These are phyloP conservation scores for Mucor plumbeus DNA, from an alignment of 371 early-diverging fungal species.

Conservation along the genomic window DNA sequence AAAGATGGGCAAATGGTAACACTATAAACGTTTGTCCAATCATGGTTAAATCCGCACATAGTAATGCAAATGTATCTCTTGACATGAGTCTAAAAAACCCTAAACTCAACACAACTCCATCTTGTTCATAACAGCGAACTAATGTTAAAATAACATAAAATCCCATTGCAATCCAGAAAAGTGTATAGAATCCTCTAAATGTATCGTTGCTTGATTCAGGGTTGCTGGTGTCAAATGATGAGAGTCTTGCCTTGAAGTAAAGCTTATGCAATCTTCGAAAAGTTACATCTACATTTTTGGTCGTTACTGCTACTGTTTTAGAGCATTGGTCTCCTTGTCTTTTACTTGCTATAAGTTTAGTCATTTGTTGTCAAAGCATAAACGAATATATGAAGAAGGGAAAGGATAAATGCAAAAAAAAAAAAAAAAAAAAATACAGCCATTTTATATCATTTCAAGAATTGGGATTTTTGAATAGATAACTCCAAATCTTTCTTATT, in stretches of 20 bases:
- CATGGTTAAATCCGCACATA: slow-evolving; percentile 67
- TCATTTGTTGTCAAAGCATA: too few species aligned
- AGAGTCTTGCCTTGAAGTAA: slow-evolving; percentile 37
- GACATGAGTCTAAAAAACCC: slow-evolving; percentile 62
- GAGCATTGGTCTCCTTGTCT: too few species aligned
- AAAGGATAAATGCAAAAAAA: too few species aligned
- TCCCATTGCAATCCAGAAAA: slow-evolving; percentile 88
- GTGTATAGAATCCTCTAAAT: slow-evolving; percentile 82
- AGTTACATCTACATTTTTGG: too few species aligned
- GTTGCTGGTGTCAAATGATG: slow-evolving; percentile 40
- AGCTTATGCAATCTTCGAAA: slow-evolving; percentile 17
- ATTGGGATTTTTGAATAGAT: too few species aligned
- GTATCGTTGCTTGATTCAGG: slow-evolving; percentile 46
- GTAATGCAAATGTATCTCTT: slow-evolving; percentile 61
- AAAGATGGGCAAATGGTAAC: slow-evolving; percentile 58
- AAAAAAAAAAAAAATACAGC: too few species aligned
- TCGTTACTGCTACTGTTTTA: too few species aligned
- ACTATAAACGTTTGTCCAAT: slow-evolving; percentile 58
- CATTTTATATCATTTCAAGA: too few species aligned
- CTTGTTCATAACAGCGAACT: slow-evolving; percentile 63
- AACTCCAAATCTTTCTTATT: too few species aligned
- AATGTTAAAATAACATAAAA: slow-evolving; percentile 73
- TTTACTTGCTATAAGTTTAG: too few species aligned
- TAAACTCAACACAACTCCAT: slow-evolving; percentile 68
- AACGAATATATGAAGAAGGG: too few species aligned